Evolutionary conservation across 306 rosid genomes (phyloP), one percentile per base, ranked within the genome.

Genomic region (Comarum palustre): DNA sequence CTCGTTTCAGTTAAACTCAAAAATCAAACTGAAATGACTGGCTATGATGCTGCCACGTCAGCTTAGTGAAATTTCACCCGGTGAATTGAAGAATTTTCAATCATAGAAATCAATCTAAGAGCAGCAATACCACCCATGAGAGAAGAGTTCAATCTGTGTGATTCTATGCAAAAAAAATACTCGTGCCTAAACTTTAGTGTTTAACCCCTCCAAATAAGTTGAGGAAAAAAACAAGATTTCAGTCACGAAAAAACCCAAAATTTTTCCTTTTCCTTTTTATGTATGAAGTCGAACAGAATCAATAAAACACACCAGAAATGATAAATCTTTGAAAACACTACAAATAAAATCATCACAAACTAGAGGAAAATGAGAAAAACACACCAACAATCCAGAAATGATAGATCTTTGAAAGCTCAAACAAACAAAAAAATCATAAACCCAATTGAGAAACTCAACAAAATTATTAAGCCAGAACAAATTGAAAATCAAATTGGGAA

Each of bases 51-150:
- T n/a, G n/a, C n/a, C n/a, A n/a, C n/a, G n/a, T n/a, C n/a, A n/a
- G n/a, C n/a, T n/a, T n/a, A n/a, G n/a, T n/a, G n/a, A n/a, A n/a
- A n/a, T n/a, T n/a, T n/a, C n/a, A n/a, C n/a, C n/a, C n/a, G n/a
- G n/a, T n/a, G n/a, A n/a, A n/a, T n/a, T n/a, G n/a, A n/a, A n/a
- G n/a, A n/a, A n/a, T n/a, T n/a, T n/a, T n/a, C n/a, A 75, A 74
- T 25, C 24, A 41, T 71, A 78, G 22, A 64, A 59, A 55, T 52
- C 77, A 66, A 52, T 54, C 19, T 32, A 39, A 50, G 59, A 36
- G 58, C 43, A 51, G 19, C 69, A 77, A 45, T 24, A 75, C 42
- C 64, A 65, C 51, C 79, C 69, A 32, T 29, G n/a, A 34, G 27
- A 43, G 67, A 67, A 45, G 73, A 70, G 42, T 14, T 39, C 3